These are phyloP conservation scores for Penicillium rolfsii DNA, from an alignment of 2,329 filamentous ascomycete species.

Conservation along the genomic window DNA sequence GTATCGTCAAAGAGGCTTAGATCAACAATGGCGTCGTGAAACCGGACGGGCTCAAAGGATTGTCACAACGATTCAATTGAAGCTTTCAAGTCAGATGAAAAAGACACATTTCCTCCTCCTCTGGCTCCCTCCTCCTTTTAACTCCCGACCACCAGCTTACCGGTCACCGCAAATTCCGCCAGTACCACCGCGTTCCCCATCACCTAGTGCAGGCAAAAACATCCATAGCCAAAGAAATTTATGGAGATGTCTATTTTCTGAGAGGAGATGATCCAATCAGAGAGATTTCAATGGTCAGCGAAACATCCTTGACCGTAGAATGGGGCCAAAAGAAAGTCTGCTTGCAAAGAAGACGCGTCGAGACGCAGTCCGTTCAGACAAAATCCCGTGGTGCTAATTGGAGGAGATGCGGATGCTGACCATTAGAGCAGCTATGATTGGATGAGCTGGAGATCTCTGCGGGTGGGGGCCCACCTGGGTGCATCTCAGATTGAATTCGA, in stretches of 20 bases:
- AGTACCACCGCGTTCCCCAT: conserved; percentile 1
- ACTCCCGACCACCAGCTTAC: conserved; percentile 1
- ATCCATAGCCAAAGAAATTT: background rate
- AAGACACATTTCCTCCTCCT: background rate
- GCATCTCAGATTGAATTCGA: background rate
- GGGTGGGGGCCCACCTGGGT: background rate
- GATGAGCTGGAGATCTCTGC: background rate
- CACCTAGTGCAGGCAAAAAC: background rate
- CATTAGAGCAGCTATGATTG: conserved; percentile 1
- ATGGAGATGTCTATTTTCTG: background rate
- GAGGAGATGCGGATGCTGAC: background rate
- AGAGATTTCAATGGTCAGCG: conserved; percentile 1
- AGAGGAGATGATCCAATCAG: background rate
- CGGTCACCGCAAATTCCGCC: background rate
- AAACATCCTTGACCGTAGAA: background rate
- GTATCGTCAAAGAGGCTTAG: background rate
- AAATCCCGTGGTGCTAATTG: background rate
- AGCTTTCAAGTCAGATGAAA: background rate
- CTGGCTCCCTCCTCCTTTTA: conserved; percentile 1
- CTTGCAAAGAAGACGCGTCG: background rate
- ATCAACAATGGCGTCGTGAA: background rate
- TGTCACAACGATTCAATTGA: background rate
- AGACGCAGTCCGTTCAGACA: background rate
- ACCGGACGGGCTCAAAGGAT: background rate
- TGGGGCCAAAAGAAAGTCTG: background rate